phyloP scores from a whole-genome alignment of 257 asterid species.

The Solanum gandarillasii region DNA sequence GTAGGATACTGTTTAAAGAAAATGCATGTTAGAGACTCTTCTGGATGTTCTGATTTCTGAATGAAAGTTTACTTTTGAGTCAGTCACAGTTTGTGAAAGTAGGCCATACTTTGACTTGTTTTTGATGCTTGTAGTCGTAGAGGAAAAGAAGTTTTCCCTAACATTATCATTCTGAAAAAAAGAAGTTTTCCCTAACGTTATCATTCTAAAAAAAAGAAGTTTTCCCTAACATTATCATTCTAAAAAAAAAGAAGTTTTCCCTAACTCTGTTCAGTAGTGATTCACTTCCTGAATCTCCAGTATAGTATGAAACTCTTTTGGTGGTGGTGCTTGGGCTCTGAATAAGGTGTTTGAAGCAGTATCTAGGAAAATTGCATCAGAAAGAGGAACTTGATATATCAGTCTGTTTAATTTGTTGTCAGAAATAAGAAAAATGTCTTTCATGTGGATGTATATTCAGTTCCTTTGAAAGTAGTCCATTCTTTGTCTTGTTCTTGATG shows the following conservation, averaged over 20 bases:
- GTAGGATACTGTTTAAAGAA: conserved; percentile 3
- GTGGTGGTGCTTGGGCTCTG: background rate
- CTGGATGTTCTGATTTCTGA: background rate
- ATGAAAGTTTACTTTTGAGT: background rate
- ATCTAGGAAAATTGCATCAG: background rate
- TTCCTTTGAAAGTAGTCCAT: background rate
- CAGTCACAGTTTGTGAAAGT: background rate
- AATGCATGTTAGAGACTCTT: background rate
- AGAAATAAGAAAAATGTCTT: background rate
- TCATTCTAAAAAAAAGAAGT: background rate
- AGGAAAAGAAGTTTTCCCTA: background rate
- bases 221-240: background rate
- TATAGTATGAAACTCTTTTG: background rate
- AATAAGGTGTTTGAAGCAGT: background rate
- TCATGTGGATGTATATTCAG: background rate
- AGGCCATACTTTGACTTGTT: background rate
- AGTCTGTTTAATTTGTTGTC: background rate
- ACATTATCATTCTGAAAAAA: background rate
- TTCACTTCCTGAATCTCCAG: background rate
- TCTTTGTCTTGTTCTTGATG: background rate
- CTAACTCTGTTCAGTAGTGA: background rate
- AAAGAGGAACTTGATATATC: background rate
- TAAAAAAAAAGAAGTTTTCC: background rate
- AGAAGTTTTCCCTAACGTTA: background rate
- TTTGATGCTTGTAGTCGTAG: background rate